Evolutionary conservation across 495 filamentous ascomycete genomes (phyloP).

Genomic region (Neurospora sp.): DNA sequence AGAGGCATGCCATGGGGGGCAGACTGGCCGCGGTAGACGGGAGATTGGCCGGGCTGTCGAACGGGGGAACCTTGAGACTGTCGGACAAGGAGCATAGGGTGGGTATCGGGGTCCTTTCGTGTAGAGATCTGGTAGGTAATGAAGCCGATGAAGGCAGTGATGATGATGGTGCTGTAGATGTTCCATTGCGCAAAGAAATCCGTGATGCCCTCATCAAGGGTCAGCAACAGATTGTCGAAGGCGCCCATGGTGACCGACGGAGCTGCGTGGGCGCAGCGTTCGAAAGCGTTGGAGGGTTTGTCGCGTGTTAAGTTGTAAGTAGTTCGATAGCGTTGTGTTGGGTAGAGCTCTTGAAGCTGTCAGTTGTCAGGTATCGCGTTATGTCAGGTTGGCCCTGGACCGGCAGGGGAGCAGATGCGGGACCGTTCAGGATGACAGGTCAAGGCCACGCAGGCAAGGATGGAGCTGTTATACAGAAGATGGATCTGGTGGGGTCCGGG

Average conservation of each 20-base stretch:
- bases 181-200: constrained; percentile 70
- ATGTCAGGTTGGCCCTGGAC: neutral
- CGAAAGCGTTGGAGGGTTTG: neutral
- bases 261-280: neutral
- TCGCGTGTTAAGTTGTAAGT: neutral
- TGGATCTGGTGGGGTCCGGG: neutral
- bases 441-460: neutral
- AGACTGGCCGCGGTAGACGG: constrained; percentile 68
- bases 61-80: constrained; percentile 71
- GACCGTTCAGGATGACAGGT: neutral
- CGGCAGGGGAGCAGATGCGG: neutral
- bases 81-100: constrained; percentile 79
- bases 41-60: constrained; percentile 72
- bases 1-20: constrained; percentile 80
- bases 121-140: constrained; percentile 42
- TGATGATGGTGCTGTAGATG: constrained; percentile 55
- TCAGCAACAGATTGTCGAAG: constrained; percentile 40
- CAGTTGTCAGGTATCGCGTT: neutral
- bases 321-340: neutral
- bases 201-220: constrained; percentile 58
- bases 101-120: constrained; percentile 67
- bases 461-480: neutral
- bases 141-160: constrained; percentile 45
- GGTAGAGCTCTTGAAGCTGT: neutral
- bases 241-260: constrained; percentile 12